A percentile compares a stretch with the other conserved stretches of the same genome.
Conservation (phyloP, 1,139 yeast genomes). For the Kodamaea fungicola region DNA sequence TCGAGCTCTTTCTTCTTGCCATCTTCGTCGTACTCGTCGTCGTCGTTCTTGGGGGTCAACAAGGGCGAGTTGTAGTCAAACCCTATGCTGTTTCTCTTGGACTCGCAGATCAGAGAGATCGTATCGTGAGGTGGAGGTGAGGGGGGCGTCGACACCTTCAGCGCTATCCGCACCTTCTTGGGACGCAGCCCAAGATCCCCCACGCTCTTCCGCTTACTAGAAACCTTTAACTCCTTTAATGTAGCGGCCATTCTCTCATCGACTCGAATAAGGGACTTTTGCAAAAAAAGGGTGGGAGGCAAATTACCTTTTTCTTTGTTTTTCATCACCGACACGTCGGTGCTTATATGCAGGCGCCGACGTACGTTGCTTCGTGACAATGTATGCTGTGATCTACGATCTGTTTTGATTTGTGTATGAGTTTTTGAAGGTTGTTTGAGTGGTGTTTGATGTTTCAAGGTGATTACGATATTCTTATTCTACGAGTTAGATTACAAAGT, state of each 20-base stretch:
- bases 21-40: slow-evolving; percentile 20
- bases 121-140: slow-evolving; percentile 5
- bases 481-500: too few relatives aligned
- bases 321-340: too few relatives aligned
- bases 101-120: neutral
- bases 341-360: too few relatives aligned
- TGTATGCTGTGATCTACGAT: neutral
- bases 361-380: neutral
- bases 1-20: neutral
- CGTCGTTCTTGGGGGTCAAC: slow-evolving; percentile 45
- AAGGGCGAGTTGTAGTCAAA: slow-evolving; percentile 29
- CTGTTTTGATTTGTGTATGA: neutral
- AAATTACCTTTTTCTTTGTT: neutral
- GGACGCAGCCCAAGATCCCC: slow-evolving; percentile 38
- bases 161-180: slow-evolving; percentile 8
- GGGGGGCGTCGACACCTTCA: slow-evolving; percentile 3
- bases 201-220: slow-evolving; percentile 27
- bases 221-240: slow-evolving; percentile 21
- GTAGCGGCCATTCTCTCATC: slow-evolving; percentile 23
- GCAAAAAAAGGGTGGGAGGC: slow-evolving; percentile 6
- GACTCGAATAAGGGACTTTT: slow-evolving; percentile 5
- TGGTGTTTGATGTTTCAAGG: too few relatives aligned
- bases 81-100: neutral
- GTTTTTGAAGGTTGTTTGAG: neutral
- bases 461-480: too few relatives aligned